phyloP scores from a whole-genome alignment of 345 rosid genomes.

The Gossypium anomalum region DNA sequence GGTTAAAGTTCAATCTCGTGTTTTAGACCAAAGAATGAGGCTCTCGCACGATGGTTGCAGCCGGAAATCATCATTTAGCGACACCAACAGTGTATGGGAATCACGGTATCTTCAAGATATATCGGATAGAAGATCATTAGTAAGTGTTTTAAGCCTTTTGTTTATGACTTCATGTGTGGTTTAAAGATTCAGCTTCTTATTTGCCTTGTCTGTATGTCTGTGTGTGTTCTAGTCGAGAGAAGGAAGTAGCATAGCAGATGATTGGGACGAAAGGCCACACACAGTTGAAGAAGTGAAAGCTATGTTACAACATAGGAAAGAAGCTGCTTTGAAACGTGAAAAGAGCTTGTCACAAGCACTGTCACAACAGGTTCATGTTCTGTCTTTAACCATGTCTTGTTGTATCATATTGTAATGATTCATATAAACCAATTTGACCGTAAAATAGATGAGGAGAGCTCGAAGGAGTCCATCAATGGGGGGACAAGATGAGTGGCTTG shows the following conservation, averaged over 20 bases:
- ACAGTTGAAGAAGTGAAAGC: slow-evolving; percentile 80
- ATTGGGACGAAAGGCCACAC: slow-evolving; percentile 73
- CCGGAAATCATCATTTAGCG: slow-evolving; percentile 60
- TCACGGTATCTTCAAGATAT: slow-evolving; percentile 63
- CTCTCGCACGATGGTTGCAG: slow-evolving; percentile 61
- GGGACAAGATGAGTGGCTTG: slow-evolving; percentile 54
- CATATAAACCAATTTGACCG: neutral
- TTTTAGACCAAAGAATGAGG: slow-evolving; percentile 65
- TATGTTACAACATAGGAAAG: slow-evolving; percentile 65
- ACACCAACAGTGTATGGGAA: slow-evolving; percentile 42
- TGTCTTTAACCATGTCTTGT: neutral
- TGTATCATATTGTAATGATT: slow-evolving; percentile 2
- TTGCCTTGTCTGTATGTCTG: neutral
- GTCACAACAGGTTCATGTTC: slow-evolving; percentile 52
- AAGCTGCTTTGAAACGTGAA: slow-evolving; percentile 54
- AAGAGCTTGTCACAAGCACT: slow-evolving; percentile 54
- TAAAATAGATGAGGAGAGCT: slow-evolving; percentile 42
- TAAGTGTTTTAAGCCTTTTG: slow-evolving; percentile 15
- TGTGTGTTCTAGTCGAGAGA: slow-evolving; percentile 52
- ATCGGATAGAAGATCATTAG: slow-evolving; percentile 70
- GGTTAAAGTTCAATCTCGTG: slow-evolving; percentile 70
- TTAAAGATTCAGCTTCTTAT: neutral
- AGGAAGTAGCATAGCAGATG: slow-evolving; percentile 64
- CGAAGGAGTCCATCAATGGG: slow-evolving; percentile 52
- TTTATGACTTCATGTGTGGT: neutral